Conservation (phyloP, 2,329 filamentous ascomycete species). For the Ophiostoma sp. region DNA sequence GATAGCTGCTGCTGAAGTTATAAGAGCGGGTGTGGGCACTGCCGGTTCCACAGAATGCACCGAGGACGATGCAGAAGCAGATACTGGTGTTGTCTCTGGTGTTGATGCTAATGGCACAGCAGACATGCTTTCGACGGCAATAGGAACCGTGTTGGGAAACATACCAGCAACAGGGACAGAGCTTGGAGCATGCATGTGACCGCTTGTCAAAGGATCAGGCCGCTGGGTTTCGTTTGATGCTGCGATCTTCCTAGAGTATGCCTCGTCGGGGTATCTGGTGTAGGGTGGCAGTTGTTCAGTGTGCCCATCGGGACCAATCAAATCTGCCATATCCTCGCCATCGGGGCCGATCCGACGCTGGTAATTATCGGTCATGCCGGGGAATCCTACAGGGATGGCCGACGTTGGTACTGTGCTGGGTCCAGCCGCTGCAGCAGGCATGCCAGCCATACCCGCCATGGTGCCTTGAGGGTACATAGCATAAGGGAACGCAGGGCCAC, state of each 20-base stretch:
- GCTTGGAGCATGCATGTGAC: not conserved
- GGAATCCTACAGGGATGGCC: constrained; percentile 67
- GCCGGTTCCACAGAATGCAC: constrained; percentile 5
- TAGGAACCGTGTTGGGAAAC: constrained; percentile 1
- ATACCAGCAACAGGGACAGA: constrained; percentile 13
- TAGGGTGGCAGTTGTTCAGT: constrained; percentile 90
- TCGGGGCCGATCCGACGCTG: constrained; percentile 69
- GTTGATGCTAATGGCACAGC: constrained; percentile 16
- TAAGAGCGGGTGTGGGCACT: not conserved
- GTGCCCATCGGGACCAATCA: constrained; percentile 83
- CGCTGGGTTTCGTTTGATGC: constrained; percentile 29
- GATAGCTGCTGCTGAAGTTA: constrained; percentile 3
- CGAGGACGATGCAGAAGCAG: constrained; percentile 3
- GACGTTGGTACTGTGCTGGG: constrained; percentile 36
- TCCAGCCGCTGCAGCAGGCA: not conserved
- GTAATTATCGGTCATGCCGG: constrained; percentile 60
- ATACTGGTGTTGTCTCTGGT: constrained; percentile 8
- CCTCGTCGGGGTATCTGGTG: constrained; percentile 77
- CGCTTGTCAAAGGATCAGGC: constrained; percentile 17
- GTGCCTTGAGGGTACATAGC: constrained; percentile 80
- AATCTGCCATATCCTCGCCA: constrained; percentile 78
- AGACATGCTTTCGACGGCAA: constrained; percentile 20
- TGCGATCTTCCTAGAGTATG: constrained; percentile 51
- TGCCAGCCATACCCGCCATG: constrained; percentile 41
- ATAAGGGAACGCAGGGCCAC: constrained; percentile 77